These are phyloP conservation scores for Cladophialophora yegresii DNA, from an alignment of 2,329 filamentous ascomycete species.

Conservation along the genomic window DNA sequence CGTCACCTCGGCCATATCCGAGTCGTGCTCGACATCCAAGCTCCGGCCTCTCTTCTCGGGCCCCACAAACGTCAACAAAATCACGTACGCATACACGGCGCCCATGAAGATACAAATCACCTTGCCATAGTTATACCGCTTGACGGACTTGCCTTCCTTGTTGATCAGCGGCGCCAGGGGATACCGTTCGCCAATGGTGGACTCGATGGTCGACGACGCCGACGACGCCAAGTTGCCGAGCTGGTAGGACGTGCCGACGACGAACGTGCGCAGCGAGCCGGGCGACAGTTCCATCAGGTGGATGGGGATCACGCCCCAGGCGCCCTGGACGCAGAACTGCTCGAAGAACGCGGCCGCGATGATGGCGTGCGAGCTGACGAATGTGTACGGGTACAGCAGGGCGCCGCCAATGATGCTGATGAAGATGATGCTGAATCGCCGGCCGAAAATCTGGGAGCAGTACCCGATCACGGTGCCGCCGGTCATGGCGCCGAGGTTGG, in stretches of 20 bases:
- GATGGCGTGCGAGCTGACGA: slow-evolving; percentile 61
- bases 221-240: slow-evolving; percentile 64
- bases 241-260: slow-evolving; percentile 65
- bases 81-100: slow-evolving; percentile 69
- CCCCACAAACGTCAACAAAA: slow-evolving; percentile 53
- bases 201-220: slow-evolving; percentile 72
- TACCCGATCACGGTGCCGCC: slow-evolving; percentile 70
- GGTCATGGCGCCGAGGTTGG: slow-evolving; percentile 69
- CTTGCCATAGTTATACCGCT: slow-evolving; percentile 72
- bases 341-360: slow-evolving; percentile 84
- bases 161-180: slow-evolving; percentile 60
- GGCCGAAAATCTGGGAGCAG: slow-evolving; percentile 68
- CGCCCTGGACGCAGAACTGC: slow-evolving; percentile 76
- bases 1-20: slow-evolving; percentile 48
- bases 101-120: slow-evolving; percentile 93
- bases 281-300: slow-evolving; percentile 67
- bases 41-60: slow-evolving; percentile 52
- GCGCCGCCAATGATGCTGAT: slow-evolving; percentile 69
- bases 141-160: slow-evolving; percentile 44
- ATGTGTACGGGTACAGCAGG: slow-evolving; percentile 80
- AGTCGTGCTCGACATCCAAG: slow-evolving; percentile 52
- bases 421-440: slow-evolving; percentile 67
- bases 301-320: slow-evolving; percentile 74
- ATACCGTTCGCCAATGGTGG: slow-evolving; percentile 72
- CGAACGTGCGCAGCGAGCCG: slow-evolving; percentile 62